Conservation (phyloP, 805 yeast species). For the Yamadazyma ubonensis region DNA sequence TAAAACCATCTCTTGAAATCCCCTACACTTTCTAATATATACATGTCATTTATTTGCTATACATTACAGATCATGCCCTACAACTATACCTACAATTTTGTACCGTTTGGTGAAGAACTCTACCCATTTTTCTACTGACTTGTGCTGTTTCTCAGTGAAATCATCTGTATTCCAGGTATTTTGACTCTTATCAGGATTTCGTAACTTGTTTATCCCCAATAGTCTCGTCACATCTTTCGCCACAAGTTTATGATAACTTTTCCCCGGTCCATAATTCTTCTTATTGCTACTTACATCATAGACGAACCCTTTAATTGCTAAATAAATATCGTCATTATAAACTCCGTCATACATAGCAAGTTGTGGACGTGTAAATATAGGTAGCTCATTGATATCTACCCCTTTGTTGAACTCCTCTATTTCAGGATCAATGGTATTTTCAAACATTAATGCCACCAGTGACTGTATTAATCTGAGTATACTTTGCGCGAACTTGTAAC, state of each 20-base stretch:
- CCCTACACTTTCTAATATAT: too few species aligned
- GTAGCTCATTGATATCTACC: conserved; percentile 30
- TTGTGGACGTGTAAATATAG: conserved; percentile 33
- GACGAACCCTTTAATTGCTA: conserved; percentile 72
- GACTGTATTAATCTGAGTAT: background rate
- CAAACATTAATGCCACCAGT: conserved; percentile 13
- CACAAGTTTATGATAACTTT: conserved; percentile 66
- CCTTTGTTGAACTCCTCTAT: conserved; percentile 29
- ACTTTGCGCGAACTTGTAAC: background rate
- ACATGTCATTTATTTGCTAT: too few species aligned
- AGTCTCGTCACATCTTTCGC: conserved; percentile 81
- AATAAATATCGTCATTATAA: conserved; percentile 48
- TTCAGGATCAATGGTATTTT: conserved; percentile 11
- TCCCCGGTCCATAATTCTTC: conserved; percentile 74
- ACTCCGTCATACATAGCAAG: conserved; percentile 34
- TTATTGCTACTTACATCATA: conserved; percentile 73
- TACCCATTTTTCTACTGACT: conserved; percentile 73
- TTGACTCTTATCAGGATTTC: conserved; percentile 9
- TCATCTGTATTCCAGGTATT: conserved; percentile 49
- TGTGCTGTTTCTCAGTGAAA: conserved; percentile 58
- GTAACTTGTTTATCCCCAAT: conserved; percentile 58
- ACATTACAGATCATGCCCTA: conserved; percentile 21
- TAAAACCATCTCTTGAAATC: too few species aligned
- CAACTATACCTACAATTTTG: conserved; percentile 36
- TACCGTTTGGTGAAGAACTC: conserved; percentile 54